Conservation (phyloP, 305 asterid genomes). For the Caryopteris hybrid region DNA sequence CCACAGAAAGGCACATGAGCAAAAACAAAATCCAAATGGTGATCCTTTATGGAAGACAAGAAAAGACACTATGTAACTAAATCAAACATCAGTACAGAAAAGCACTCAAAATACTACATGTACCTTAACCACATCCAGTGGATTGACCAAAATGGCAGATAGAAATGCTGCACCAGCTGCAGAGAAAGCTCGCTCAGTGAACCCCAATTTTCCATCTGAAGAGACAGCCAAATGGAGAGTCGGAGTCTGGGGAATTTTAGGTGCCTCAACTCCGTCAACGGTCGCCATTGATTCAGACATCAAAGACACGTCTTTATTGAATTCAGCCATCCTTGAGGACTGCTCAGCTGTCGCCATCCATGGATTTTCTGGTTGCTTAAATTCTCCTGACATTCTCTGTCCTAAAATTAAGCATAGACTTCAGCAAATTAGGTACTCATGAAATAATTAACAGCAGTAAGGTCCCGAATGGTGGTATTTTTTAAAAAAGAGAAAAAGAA, state of each 20-base stretch:
- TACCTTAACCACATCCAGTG: conserved; percentile 95
- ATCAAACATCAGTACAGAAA: neutral
- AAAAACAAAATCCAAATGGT: neutral
- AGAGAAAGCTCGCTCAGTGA: conserved; percentile 65
- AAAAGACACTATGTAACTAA: neutral
- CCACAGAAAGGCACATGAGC: conserved; percentile 10
- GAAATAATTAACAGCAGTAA: neutral
- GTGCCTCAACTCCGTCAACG: conserved; percentile 36
- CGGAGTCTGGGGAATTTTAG: conserved; percentile 28
- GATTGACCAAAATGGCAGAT: conserved; percentile 84
- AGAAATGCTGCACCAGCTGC: conserved; percentile 95
- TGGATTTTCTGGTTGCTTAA: conserved; percentile 35
- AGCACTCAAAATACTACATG: neutral
- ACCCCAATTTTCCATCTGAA: conserved; percentile 39
- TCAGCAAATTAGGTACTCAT: neutral
- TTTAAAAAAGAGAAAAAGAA: neutral
- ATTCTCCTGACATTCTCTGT: conserved; percentile 47
- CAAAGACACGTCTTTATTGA: conserved; percentile 36
- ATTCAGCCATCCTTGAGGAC: conserved; percentile 34
- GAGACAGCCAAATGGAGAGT: conserved; percentile 15
- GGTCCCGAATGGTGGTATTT: neutral
- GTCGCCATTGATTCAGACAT: conserved; percentile 47
- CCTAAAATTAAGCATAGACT: neutral
- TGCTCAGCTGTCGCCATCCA: conserved; percentile 45
- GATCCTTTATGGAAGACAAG: neutral